phyloP scores from a whole-genome alignment of 2,329 filamentous ascomycete species.

The Cucurbitaria berberidis region DNA sequence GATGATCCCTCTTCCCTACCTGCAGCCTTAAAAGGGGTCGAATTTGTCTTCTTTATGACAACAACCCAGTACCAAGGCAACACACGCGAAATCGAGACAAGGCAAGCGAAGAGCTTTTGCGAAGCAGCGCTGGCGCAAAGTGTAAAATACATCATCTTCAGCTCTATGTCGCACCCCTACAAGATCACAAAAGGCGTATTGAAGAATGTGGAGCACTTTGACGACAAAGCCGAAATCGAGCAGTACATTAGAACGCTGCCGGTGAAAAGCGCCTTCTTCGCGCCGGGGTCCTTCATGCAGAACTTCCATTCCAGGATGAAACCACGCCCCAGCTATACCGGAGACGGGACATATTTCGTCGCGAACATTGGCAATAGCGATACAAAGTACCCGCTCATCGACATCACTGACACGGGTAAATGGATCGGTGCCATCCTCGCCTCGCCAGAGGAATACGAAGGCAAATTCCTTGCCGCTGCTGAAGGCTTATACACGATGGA shows the following conservation, averaged over 20 bases:
- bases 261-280: constrained; percentile 60
- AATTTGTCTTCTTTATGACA: constrained; percentile 40
- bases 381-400: constrained; percentile 52
- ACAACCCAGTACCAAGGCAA: constrained; percentile 30
- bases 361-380: constrained; percentile 12
- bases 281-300: constrained; percentile 63
- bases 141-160: constrained; percentile 51
- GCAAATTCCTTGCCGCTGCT: constrained; percentile 55
- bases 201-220: constrained; percentile 57
- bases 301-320: constrained; percentile 48
- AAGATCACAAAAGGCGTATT: constrained; percentile 44
- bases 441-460: constrained; percentile 53
- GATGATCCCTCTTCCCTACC: constrained; percentile 41
- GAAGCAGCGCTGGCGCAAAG: constrained; percentile 43
- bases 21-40: constrained; percentile 27
- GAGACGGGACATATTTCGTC: constrained; percentile 38
- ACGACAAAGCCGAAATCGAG: constrained; percentile 63
- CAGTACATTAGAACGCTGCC: constrained; percentile 59
- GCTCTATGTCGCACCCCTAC: constrained; percentile 34
- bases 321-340: constrained; percentile 15
- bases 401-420: constrained; percentile 56
- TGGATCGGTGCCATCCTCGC: constrained; percentile 52
- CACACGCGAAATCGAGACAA: constrained; percentile 34
- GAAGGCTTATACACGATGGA: constrained; percentile 48
- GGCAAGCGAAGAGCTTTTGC: constrained; percentile 33